Base-by-base conservation (phyloP, 176 grass and related monocot genomes). In the Echinochloa phyllopogon region DNA sequence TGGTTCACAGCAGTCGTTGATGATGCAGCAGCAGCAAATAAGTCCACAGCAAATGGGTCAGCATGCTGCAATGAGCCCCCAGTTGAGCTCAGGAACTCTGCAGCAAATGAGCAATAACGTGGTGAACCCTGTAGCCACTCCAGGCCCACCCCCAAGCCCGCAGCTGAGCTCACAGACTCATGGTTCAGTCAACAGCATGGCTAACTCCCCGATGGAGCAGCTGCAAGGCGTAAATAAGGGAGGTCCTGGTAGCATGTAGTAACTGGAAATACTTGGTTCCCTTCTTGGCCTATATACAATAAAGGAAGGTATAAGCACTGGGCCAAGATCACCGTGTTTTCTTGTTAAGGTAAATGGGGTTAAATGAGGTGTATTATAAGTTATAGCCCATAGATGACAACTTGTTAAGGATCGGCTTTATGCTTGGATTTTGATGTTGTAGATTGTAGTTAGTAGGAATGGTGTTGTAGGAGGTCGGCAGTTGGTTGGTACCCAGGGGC, bases 151-250 rank as follows among this genome's bases (percentile, higher is more conserved):
- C 37, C 87, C 92, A 55, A 99, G 96, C 62, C 96, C 96, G 2
- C 96, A 99, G 47, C 33, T 94, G 86, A 99, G 96, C 86, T 99
- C 96, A 12, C 96, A 98, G 77, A 98, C 93, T 10, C 93, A 92
- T 50, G 96, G 93, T 8, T 99, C 91, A 3, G 94, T 99, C 38
- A 86, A 77, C 62, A 99, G 91, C 90, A 94, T 98, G 4, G 87
- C 87, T n/a, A 95, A 90, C 86, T 98, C 96, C 17, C 96, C 96
- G 15, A 98, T 95, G 93, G 96, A 98, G 57, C 96, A 98, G 83
- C 85, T 98, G 83, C 96, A 98, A 85, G 91, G 93, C 72, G 87
- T 85, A 33, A 96, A 86, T 79, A 94, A 92, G 72, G 91, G 78
- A 45, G 86, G 88, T 40, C 78, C 85, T 9, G 83, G 84, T 69